phyloP scores from a whole-genome alignment of 495 filamentous ascomycete species.

The Talaromyces ruber region DNA sequence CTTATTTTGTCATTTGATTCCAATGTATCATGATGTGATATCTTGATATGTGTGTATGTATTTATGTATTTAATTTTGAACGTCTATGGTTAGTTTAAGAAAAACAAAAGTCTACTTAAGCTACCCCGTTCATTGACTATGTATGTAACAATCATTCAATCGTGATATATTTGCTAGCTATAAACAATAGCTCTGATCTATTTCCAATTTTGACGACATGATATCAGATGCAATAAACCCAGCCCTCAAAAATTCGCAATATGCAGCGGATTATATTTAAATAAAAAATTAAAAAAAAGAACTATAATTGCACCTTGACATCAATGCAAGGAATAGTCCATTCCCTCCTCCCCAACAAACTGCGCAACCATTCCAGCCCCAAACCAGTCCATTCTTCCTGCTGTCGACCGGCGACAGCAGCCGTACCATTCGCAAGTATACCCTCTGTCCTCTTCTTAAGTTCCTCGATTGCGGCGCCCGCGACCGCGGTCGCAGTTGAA shows the following conservation, averaged over 20 bases:
- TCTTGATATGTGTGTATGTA: background rate
- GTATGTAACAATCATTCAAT: background rate
- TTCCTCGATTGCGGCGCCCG: constrained; percentile 57
- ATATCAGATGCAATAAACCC: background rate
- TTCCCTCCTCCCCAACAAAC: constrained; percentile 62
- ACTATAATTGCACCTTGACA: constrained; percentile 64
- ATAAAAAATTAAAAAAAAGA: background rate
- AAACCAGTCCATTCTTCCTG: constrained; percentile 66
- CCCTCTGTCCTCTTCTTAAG: constrained; percentile 34
- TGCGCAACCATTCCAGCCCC: constrained; percentile 75
- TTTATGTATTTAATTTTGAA: background rate
- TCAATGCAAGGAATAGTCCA: constrained; percentile 82
- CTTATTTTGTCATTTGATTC: background rate
- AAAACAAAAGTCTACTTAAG: background rate
- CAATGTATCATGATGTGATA: background rate
- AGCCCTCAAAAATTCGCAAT: background rate
- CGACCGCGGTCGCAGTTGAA: constrained; percentile 57
- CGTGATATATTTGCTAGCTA: background rate
- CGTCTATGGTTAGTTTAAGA: background rate
- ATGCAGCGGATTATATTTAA: no score
- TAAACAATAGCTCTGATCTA: background rate
- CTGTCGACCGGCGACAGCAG: background rate
- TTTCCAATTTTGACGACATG: no score
- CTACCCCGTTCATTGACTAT: no score
- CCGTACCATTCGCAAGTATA: background rate